Evolutionary conservation across 2,329 filamentous ascomycete species (phyloP).

Genomic region (Aureobasidium sp.): DNA sequence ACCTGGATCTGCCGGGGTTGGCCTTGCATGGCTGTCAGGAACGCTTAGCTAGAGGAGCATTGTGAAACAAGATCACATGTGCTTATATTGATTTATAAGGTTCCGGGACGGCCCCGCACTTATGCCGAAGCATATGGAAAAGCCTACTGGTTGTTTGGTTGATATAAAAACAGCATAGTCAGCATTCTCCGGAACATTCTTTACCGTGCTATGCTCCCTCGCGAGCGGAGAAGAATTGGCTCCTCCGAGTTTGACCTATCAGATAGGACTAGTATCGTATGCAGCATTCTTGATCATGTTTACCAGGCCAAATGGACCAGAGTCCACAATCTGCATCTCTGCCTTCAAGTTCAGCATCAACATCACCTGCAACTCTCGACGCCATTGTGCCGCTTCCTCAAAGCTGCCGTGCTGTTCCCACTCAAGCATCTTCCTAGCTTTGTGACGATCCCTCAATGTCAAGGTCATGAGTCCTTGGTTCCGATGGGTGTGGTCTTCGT

Average conservation of each 20-base stretch:
- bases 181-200: not conserved
- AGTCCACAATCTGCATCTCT: slow-evolving; percentile 55
- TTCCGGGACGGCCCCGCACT: not conserved
- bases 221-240: not conserved
- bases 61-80: slow-evolving; percentile 8
- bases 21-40: not conserved
- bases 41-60: not conserved
- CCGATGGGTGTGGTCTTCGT: slow-evolving; percentile 19
- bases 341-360: slow-evolving; percentile 65
- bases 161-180: not conserved
- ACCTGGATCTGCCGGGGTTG: not conserved
- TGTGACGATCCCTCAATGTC: slow-evolving; percentile 48
- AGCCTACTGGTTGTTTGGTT: not conserved
- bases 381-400: slow-evolving; percentile 22
- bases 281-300: slow-evolving; percentile 13
- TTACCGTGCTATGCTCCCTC: not conserved
- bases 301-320: slow-evolving; percentile 18
- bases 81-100: not conserved
- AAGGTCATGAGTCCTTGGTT: slow-evolving; percentile 42
- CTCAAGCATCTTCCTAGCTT: slow-evolving; percentile 46
- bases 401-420: not conserved
- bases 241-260: not conserved
- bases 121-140: not conserved
- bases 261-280: not conserved
- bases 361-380: slow-evolving; percentile 60